These are phyloP conservation scores for Tetracentron sinense DNA, from an alignment of 164 flowering plant genomes.

Conservation along the genomic window DNA sequence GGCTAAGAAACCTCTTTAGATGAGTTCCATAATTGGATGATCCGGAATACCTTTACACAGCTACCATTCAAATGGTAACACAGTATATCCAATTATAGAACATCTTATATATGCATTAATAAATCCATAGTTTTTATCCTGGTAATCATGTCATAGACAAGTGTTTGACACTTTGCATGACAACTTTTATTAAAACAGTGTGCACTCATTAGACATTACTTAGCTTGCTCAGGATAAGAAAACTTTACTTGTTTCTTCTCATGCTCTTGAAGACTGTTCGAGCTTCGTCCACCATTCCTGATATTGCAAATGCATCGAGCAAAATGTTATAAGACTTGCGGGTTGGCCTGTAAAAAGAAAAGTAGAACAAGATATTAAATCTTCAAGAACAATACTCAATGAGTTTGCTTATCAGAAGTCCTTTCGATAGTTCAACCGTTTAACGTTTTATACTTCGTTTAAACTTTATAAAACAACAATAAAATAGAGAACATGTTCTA, in stretches of 20 bases:
- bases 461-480: no score
- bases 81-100: no score
- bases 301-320: conserved; percentile 95
- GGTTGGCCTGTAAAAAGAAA: conserved; percentile 61
- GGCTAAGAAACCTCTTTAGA: no score
- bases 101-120: no score
- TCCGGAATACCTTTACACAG: no score
- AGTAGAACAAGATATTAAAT: background rate
- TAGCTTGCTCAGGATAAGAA: background rate
- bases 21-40: no score
- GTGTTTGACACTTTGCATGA: background rate
- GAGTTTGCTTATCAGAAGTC: background rate
- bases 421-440: no score
- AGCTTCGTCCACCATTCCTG: conserved; percentile 98
- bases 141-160: background rate
- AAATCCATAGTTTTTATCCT: background rate
- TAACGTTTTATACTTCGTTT: no score
- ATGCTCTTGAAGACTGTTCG: conserved; percentile 84
- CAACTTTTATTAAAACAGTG: background rate
- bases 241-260: conserved; percentile 80
- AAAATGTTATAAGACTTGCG: conserved; percentile 87
- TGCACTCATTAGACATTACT: background rate
- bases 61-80: no score
- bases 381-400: background rate
- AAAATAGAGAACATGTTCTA: no score